A percentile compares a stretch with the other conserved stretches of the same genome.
Conservation (phyloP, 2,329 filamentous ascomycete species). For the Talaromyces sp. region DNA sequence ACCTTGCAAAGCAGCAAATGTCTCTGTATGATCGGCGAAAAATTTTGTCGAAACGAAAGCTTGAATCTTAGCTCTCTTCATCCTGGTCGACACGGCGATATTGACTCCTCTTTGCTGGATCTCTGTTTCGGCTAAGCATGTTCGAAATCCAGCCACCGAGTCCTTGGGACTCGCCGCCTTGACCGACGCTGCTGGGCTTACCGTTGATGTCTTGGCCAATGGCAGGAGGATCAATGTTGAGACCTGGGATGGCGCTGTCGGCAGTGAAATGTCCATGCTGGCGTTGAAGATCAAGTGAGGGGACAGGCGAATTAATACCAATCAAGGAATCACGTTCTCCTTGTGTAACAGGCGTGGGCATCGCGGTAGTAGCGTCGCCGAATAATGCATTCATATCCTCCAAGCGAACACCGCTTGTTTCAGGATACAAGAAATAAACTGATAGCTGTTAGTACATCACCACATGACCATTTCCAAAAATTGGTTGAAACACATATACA, state of each 20-base stretch:
- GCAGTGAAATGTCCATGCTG: slow-evolving; percentile 49
- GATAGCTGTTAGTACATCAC: slow-evolving; percentile 2
- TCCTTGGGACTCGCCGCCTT: slow-evolving; percentile 47
- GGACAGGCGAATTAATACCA: slow-evolving; percentile 71
- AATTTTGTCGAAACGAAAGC: slow-evolving; percentile 20
- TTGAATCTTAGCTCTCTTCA: slow-evolving; percentile 32
- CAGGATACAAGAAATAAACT: slow-evolving; percentile 98
- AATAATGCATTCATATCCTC: slow-evolving; percentile 97
- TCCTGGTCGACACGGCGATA: slow-evolving; percentile 48
- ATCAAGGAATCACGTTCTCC: slow-evolving; percentile 82
- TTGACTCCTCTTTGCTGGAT: slow-evolving; percentile 34
- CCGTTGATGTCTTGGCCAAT: slow-evolving; percentile 50
- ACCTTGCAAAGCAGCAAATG: not conserved
- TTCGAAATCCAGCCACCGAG: slow-evolving; percentile 68
- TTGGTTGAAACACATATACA: slow-evolving; percentile 52
- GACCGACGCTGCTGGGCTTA: slow-evolving; percentile 41
- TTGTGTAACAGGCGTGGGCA: slow-evolving; percentile 72
- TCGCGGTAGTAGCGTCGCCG: slow-evolving; percentile 82
- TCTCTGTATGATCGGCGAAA: not conserved
- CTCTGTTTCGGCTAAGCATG: slow-evolving; percentile 56
- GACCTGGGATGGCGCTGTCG: slow-evolving; percentile 69
- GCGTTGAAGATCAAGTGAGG: slow-evolving; percentile 67
- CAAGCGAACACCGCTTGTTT: slow-evolving; percentile 89
- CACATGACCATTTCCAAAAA: not conserved
- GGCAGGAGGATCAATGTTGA: slow-evolving; percentile 76